These are phyloP conservation scores for Xerocomellus intermedius DNA, from an alignment of 768 basidiomycete species.

Conservation along the genomic window DNA sequence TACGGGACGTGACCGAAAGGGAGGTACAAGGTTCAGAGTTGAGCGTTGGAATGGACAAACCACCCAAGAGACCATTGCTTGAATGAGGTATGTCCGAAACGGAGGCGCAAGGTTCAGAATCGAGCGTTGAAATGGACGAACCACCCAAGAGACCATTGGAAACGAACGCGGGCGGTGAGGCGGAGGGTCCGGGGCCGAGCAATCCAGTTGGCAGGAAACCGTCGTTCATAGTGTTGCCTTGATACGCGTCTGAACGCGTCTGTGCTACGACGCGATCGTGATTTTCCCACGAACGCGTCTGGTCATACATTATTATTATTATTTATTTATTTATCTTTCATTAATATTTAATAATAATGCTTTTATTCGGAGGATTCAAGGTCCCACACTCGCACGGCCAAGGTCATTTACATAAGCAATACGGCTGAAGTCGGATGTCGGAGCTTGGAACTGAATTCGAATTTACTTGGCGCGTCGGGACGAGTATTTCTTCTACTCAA, in stretches of 20 bases:
- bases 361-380: too few species aligned
- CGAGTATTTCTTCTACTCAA: constrained; percentile 34
- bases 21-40: background rate
- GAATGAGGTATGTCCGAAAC: background rate
- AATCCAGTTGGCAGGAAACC: constrained; percentile 26
- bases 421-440: constrained; percentile 34
- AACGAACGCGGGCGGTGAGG: constrained; percentile 17
- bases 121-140: background rate
- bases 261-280: constrained; percentile 6
- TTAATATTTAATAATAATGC: too few species aligned
- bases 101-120: background rate
- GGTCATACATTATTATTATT: background rate
- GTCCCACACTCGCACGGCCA: too few species aligned
- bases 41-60: background rate
- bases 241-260: constrained; percentile 5
- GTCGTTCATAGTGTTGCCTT: background rate
- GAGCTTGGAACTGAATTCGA: constrained; percentile 28
- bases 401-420: constrained; percentile 22
- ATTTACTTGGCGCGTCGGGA: constrained; percentile 15
- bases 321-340: too few species aligned
- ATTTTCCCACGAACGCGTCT: constrained; percentile 23
- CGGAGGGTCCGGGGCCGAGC: constrained; percentile 5
- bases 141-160: constrained; percentile 34
- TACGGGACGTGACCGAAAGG: background rate
- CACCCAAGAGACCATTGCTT: constrained; percentile 33